Evolutionary conservation across 2,329 filamentous ascomycete genomes (phyloP).

Genomic region (Trematosphaeria pertusa): DNA sequence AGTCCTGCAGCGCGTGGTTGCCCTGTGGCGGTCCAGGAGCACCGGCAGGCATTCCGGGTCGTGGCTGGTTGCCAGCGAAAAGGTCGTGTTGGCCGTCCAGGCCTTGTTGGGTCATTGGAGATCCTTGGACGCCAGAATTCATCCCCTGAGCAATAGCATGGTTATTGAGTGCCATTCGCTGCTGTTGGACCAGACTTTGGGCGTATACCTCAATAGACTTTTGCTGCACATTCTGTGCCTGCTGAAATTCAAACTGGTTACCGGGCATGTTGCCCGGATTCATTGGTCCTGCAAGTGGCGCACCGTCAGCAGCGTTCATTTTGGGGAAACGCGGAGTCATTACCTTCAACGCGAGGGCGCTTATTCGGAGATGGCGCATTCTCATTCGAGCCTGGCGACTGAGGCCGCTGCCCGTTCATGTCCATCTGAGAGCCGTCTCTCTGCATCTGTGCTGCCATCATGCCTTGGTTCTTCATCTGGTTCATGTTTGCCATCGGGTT

Average conservation of each 20-base stretch:
- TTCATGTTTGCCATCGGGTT: constrained; percentile 70
- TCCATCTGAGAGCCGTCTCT: constrained; percentile 88
- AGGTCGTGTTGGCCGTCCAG: constrained; percentile 43
- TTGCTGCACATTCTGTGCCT: constrained; percentile 68
- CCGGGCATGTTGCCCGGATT: constrained; percentile 75
- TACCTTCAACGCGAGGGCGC: constrained; percentile 79
- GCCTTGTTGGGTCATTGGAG: constrained; percentile 76
- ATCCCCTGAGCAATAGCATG: constrained; percentile 79
- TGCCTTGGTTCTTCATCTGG: constrained; percentile 59
- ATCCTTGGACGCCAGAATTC: constrained; percentile 76
- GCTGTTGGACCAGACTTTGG: constrained; percentile 82
- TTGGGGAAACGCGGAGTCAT: neutral
- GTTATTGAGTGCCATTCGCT: constrained; percentile 80
- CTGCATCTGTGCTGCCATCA: constrained; percentile 80
- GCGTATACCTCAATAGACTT: constrained; percentile 90
- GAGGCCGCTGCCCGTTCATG: constrained; percentile 76
- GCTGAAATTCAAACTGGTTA: constrained; percentile 72
- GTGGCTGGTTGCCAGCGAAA: constrained; percentile 43
- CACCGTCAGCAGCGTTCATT: constrained; percentile 57
- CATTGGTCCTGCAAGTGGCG: constrained; percentile 74
- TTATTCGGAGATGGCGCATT: constrained; percentile 94
- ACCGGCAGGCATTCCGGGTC: constrained; percentile 66
- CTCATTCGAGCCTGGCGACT: constrained; percentile 82
- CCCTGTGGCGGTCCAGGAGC: constrained; percentile 61
- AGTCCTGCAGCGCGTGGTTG: constrained; percentile 84